A percentile compares a stretch with the other conserved stretches of the same genome.
These are phyloP conservation scores for Maudiozyma saulgeensis DNA, from an alignment of 805 yeast genomes.

Conservation along the genomic window DNA sequence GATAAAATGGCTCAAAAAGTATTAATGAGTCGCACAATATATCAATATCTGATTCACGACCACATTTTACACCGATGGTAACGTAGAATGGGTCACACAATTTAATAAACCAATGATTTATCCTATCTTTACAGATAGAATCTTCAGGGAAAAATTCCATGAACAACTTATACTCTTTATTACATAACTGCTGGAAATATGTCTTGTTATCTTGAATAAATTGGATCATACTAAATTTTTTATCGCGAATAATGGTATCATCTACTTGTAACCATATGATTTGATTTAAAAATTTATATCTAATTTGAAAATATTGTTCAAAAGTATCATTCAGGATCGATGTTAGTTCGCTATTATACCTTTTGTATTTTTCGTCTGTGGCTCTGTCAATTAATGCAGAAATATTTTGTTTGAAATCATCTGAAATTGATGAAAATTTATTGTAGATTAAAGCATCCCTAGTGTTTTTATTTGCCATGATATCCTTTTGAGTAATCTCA, in stretches of 20 bases:
- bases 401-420: slow-evolving; percentile 31
- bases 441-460: slow-evolving; percentile 58
- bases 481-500: slow-evolving; percentile 24
- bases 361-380: slow-evolving; percentile 31
- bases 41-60: slow-evolving; percentile 61
- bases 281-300: slow-evolving; percentile 41
- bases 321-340: slow-evolving; percentile 46
- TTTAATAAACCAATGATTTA: slow-evolving; percentile 52
- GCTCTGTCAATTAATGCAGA: slow-evolving; percentile 30
- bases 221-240: slow-evolving; percentile 38
- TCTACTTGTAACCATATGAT: slow-evolving; percentile 33
- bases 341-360: slow-evolving; percentile 52
- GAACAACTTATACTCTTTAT: slow-evolving; percentile 54
- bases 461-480: slow-evolving; percentile 24
- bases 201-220: slow-evolving; percentile 54
- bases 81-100: slow-evolving; percentile 75
- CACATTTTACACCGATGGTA: slow-evolving; percentile 49
- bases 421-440: slow-evolving; percentile 44
- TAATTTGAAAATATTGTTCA: slow-evolving; percentile 48
- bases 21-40: slow-evolving; percentile 68
- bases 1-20: slow-evolving; percentile 56
- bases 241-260: slow-evolving; percentile 15
- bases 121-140: slow-evolving; percentile 28
- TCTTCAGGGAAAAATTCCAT: slow-evolving; percentile 38
- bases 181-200: slow-evolving; percentile 48